Percentiles rank a stretch among this genome's conserved stretches.
Evolutionary conservation across 2,329 filamentous ascomycete genomes (phyloP).

Genomic region (Hirsutella rhossiliensis): DNA sequence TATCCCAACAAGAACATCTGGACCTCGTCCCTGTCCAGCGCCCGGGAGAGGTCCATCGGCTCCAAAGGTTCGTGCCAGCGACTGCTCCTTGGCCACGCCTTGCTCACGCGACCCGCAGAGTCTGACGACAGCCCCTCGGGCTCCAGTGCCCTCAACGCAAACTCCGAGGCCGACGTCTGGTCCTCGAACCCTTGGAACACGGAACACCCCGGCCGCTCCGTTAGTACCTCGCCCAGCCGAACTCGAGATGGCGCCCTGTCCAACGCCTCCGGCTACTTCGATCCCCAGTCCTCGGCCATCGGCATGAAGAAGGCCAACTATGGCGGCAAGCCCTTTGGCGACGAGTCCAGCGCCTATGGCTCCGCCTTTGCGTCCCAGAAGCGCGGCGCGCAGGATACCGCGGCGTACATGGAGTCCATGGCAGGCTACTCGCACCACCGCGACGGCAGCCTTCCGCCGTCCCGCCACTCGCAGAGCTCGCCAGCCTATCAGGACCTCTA

Average conservation of each 20-base stretch:
- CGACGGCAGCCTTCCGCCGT: conserved; percentile 43
- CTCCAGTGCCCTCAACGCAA: conserved; percentile 55
- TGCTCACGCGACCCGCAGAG: conserved; percentile 12
- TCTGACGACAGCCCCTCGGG: conserved; percentile 40
- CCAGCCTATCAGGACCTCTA: conserved; percentile 21
- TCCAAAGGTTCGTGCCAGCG: conserved; percentile 32
- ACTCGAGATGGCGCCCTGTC: conserved; percentile 32
- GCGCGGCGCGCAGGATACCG: conserved; percentile 20
- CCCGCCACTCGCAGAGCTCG: conserved; percentile 38
- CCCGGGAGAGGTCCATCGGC: conserved; percentile 27
- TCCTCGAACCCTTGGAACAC: conserved; percentile 45
- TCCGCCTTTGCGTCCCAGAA: conserved; percentile 15
- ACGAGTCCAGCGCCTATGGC: conserved; percentile 13
- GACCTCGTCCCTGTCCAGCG: conserved; percentile 27
- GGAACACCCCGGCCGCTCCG: conserved; percentile 29
- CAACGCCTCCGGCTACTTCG: conserved; percentile 32
- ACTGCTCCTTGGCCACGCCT: background rate
- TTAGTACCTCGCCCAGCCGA: conserved; percentile 46
- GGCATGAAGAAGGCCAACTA: conserved; percentile 21
- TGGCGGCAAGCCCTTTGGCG: conserved; percentile 10
- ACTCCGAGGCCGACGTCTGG: conserved; percentile 59
- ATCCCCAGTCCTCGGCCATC: conserved; percentile 31
- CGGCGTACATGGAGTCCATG: conserved; percentile 27
- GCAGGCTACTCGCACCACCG: conserved; percentile 27
- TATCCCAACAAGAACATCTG: conserved; percentile 23